Conservation (phyloP, 2,329 filamentous ascomycete genomes). For the Ophioceras dolichostomum region DNA sequence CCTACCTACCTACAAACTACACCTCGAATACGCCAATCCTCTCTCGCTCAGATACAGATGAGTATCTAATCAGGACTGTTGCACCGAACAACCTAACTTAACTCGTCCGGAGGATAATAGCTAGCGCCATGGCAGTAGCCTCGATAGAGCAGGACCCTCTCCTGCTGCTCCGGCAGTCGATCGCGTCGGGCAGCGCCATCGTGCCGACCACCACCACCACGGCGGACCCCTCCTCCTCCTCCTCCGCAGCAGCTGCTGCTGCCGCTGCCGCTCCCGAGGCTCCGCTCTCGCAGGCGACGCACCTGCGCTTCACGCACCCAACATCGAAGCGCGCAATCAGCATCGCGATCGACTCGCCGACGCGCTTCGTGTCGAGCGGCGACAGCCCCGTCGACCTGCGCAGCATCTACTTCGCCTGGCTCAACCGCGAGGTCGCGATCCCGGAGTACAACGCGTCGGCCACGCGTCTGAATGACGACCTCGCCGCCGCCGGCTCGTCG, state of each 20-base stretch:
- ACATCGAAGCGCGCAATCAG: slow-evolving; percentile 39
- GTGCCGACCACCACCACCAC: slow-evolving; percentile 63
- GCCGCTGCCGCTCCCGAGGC: slow-evolving; percentile 50
- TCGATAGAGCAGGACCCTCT: slow-evolving; percentile 61
- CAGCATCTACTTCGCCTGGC: slow-evolving; percentile 92
- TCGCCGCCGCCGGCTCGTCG: slow-evolving; percentile 33
- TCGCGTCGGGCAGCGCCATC: slow-evolving; percentile 57
- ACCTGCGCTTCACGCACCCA: slow-evolving; percentile 60
- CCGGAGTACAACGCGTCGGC: slow-evolving; percentile 84
- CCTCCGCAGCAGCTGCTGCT: no score
- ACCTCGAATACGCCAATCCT: no score
- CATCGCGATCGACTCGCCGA: slow-evolving; percentile 59
- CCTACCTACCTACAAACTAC: no score
- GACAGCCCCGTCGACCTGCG: slow-evolving; percentile 69
- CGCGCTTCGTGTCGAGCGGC: slow-evolving; percentile 74
- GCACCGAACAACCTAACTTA: no score
- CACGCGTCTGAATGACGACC: slow-evolving; percentile 66
- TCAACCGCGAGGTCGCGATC: slow-evolving; percentile 81
- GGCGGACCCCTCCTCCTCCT: slow-evolving; percentile 21
- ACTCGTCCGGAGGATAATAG: no score
- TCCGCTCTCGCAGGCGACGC: slow-evolving; percentile 60
- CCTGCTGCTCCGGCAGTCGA: slow-evolving; percentile 70
- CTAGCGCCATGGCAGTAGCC: no score
- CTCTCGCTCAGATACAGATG: no score
- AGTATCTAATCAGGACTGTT: no score